These are phyloP conservation scores for Pleurotus giganteus DNA, from an alignment of 768 basidiomycete genomes.

Conservation along the genomic window DNA sequence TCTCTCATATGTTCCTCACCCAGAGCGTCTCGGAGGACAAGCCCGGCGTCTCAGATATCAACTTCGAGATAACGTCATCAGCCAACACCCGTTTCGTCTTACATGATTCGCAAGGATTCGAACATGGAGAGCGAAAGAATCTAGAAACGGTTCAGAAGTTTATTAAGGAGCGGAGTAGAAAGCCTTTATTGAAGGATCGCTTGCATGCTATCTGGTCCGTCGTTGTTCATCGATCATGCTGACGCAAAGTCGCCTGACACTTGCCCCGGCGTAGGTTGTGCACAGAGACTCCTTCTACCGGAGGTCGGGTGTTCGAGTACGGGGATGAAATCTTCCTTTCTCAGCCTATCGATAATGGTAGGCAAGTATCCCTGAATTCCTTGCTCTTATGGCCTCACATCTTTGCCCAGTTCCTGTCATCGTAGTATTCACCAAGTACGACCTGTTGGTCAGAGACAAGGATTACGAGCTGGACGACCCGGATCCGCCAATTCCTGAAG, in stretches of 20 bases:
- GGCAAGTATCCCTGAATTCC: neutral
- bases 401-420: conserved; percentile 26
- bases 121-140: conserved; percentile 10
- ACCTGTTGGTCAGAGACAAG: conserved; percentile 16
- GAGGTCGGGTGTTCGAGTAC: conserved; percentile 19
- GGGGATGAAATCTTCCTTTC: conserved; percentile 24
- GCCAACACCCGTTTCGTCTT: conserved; percentile 12
- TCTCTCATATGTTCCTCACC: neutral
- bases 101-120: conserved; percentile 18
- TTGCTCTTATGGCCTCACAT: neutral
- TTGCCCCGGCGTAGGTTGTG: conserved; percentile 23
- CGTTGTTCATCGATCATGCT: neutral
- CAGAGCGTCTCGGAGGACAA: conserved; percentile 5
- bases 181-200: conserved; percentile 4
- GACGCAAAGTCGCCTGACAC: neutral
- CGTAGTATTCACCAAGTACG: conserved; percentile 32
- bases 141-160: conserved; percentile 12
- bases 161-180: conserved; percentile 6
- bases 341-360: conserved; percentile 15
- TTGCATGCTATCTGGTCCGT: conserved; percentile 29
- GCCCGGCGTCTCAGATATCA: conserved; percentile 12
- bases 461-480: neutral
- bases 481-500: neutral
- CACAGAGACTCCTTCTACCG: conserved; percentile 22
- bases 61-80: conserved; percentile 9